Evolutionary conservation across 2,329 filamentous ascomycete genomes (phyloP).

Genomic region (Aspergillus sp.): DNA sequence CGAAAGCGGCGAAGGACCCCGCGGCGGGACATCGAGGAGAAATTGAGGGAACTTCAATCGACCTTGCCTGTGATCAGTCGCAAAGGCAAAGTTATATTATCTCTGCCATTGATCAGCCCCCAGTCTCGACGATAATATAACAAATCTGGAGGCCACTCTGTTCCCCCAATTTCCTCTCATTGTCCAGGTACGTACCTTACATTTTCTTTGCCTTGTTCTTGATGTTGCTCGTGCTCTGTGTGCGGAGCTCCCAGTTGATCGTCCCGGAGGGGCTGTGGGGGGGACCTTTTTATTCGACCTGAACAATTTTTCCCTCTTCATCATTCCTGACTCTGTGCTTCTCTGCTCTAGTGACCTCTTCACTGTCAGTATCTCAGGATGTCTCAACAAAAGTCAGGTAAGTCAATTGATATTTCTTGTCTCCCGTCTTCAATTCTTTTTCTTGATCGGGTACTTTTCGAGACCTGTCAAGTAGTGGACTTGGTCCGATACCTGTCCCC

Average conservation of each 20-base stretch:
- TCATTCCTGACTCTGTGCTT: slow-evolving; percentile 9
- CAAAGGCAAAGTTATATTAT: background rate
- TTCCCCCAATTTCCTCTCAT: background rate
- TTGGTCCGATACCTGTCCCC: slow-evolving; percentile 18
- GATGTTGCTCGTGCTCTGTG: background rate
- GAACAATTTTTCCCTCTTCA: slow-evolving; percentile 11
- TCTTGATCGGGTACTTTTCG: slow-evolving; percentile 11
- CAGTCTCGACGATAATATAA: background rate
- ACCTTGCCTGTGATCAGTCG: background rate
- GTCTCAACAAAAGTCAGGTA: slow-evolving; percentile 47
- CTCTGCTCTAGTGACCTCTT: slow-evolving; percentile 26
- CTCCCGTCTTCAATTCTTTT: slow-evolving; percentile 16
- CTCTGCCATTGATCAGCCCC: background rate
- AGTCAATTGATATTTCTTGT: slow-evolving; percentile 10
- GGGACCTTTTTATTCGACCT: slow-evolving; percentile 15
- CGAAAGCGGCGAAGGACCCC: slow-evolving; percentile 22
- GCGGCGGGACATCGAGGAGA: slow-evolving; percentile 7
- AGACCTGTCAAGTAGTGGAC: slow-evolving; percentile 22
- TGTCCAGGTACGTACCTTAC: background rate
- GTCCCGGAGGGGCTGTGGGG: slow-evolving; percentile 7
- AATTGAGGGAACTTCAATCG: background rate
- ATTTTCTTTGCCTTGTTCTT: background rate
- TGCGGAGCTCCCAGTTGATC: slow-evolving; percentile 6
- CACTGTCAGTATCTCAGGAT: slow-evolving; percentile 31
- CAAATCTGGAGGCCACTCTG: background rate